Percentiles rank a stretch among this genome's conserved stretches.
Evolutionary conservation across 108 stramenopile genomes (phyloP).

Genomic region (Skeletonema marinoi): DNA sequence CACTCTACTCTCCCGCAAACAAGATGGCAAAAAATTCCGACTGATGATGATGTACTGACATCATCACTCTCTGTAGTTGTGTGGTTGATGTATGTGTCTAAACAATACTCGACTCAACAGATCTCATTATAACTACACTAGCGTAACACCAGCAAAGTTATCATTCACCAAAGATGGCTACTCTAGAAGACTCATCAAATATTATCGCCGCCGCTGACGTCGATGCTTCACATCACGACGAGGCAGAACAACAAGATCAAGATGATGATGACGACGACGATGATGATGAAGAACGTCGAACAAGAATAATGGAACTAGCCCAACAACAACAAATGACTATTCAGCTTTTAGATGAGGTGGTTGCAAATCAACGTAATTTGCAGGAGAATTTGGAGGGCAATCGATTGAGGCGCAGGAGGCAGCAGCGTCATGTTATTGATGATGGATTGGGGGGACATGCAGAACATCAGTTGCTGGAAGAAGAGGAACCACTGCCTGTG

Average conservation of each 20-base stretch:
- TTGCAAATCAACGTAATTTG: conserved; percentile 10
- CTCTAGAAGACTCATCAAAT: background rate
- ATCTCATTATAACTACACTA: too few species aligned
- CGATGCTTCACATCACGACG: background rate
- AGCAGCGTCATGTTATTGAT: background rate
- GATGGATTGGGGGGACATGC: background rate
- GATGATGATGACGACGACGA: background rate
- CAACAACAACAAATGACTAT: conserved; percentile 25
- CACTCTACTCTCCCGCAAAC: background rate
- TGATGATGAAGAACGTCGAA: background rate
- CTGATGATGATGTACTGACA: too few species aligned
- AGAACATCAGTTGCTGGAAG: background rate
- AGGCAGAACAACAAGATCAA: background rate
- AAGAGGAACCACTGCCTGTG: background rate
- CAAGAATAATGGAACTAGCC: conserved; percentile 18
- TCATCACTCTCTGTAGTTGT: background rate
- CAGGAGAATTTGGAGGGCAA: background rate
- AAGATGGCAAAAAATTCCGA: background rate
- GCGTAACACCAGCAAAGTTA: too few species aligned
- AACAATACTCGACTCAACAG: too few species aligned
- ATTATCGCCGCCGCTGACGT: background rate
- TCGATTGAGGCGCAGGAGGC: background rate
- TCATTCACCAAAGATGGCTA: background rate
- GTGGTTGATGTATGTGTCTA: background rate
- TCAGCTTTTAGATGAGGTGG: conserved; percentile 7